Percentiles rank a stretch among this genome's conserved stretches.
Evolutionary conservation across 768 basidiomycete genomes (phyloP).

Genomic region (Pleurotus eryngii): DNA sequence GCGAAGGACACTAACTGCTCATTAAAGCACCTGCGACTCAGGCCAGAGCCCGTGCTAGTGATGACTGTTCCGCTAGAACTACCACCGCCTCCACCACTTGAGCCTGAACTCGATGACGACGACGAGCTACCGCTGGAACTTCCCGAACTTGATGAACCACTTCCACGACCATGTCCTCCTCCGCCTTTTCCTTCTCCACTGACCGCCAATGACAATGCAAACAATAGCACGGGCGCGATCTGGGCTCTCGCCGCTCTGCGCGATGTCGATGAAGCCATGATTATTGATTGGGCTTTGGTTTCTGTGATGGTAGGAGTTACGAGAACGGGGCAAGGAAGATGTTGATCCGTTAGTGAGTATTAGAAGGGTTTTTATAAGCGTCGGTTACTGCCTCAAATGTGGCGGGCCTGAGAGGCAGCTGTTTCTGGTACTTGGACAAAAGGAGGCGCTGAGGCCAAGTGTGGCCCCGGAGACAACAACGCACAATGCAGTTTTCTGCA

Average conservation of each 20-base stretch:
- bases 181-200: slow-evolving; percentile 1
- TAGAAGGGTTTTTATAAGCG: background rate
- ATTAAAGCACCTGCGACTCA: background rate
- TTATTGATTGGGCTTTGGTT: background rate
- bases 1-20: background rate
- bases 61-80: background rate
- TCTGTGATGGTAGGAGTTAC: background rate
- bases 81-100: background rate
- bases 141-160: background rate
- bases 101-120: background rate
- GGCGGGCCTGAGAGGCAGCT: background rate
- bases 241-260: background rate
- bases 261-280: background rate
- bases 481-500: too few relatives aligned
- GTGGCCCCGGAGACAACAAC: too few relatives aligned
- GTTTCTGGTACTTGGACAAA: too few relatives aligned
- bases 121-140: background rate
- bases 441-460: too few relatives aligned
- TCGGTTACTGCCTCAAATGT: background rate
- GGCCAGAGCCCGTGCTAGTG: background rate
- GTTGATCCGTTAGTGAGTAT: background rate
- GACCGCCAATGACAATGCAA: slow-evolving; percentile 1
- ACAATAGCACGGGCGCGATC: background rate
- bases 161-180: background rate
- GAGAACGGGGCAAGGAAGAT: background rate